These are phyloP conservation scores for Saksenaea oblongispora DNA, from an alignment of 371 early-diverging fungal genomes.

Conservation along the genomic window DNA sequence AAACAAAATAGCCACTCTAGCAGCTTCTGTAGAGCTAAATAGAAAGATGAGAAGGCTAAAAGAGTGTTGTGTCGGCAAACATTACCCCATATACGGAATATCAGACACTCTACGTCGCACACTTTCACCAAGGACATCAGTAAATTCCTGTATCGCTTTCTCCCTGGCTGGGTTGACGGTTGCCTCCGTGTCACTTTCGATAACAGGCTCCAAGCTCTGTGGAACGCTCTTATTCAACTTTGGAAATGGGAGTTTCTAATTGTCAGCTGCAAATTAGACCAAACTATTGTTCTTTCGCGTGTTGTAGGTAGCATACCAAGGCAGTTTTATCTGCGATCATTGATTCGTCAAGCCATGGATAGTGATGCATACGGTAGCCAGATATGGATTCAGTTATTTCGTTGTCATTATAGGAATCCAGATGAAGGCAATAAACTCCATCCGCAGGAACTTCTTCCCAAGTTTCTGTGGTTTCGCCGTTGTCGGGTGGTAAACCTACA, in stretches of 20 bases:
- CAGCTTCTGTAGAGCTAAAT: slow-evolving; percentile 17
- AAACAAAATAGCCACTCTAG: slow-evolving; percentile 84
- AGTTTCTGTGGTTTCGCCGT: slow-evolving; percentile 1
- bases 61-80: neutral
- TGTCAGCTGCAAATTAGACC: neutral
- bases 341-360: slow-evolving; percentile 36
- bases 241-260: slow-evolving; percentile 52
- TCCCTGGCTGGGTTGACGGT: slow-evolving; percentile 31
- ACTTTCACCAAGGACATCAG: slow-evolving; percentile 49
- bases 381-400: neutral
- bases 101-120: slow-evolving; percentile 58
- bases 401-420: slow-evolving; percentile 12
- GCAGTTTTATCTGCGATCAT: neutral
- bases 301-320: neutral
- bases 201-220: neutral
- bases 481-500: slow-evolving; percentile 35
- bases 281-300: neutral
- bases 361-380: slow-evolving; percentile 10
- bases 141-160: slow-evolving; percentile 38
- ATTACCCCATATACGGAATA: slow-evolving; percentile 53
- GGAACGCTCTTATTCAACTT: slow-evolving; percentile 48
- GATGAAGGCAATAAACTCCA: slow-evolving; percentile 64
- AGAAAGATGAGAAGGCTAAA: neutral
- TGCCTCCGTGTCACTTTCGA: slow-evolving; percentile 15
- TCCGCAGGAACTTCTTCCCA: slow-evolving; percentile 77